Base-by-base conservation (phyloP, 768 basidiomycete genomes). In the Porpolomopsis calyptriformis region DNA sequence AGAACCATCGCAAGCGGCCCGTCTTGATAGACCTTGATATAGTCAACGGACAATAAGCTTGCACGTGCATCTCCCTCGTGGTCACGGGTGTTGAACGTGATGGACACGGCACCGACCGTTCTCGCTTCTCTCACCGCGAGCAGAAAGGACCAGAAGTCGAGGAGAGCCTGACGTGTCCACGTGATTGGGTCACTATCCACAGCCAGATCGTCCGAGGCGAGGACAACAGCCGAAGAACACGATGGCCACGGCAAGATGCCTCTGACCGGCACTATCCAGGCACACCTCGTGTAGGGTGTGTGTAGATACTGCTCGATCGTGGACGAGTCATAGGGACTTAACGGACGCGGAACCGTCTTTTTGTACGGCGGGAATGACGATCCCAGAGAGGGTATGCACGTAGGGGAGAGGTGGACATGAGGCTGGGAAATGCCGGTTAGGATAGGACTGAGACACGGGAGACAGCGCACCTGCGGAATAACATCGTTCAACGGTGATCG, bases 1-100 rank as follows among this genome's bases (percentile, higher is more conserved):
- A 81, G 56, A 49, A 62, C 59, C 58, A 78, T 67, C 5, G 74
- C 66, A 51, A 67, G 63, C 29, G 56, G 50, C 24, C 70, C 66
- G 50, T 79, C 76, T 53, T 79, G 77, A 57, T 78, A 78, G 26
- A 81, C 58, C 57, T 77, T 78, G 63, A 81, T 71, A 52, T 74
- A 64, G 53, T 80, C 77, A 36, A 64, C 55, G 6, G 47, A 47
- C 29, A 62, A 60, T 40, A 72, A 45, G 54, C 24, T 37, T 43
- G 18, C 11, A 22, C 23, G 40, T 16, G 19, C 34, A 20, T 10
- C 18, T 52, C 53, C 38, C 37, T 5, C 43, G 39, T 49, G 45
- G 51, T 50, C 57, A 45, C 29, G 27, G 22, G 62, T 52, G 49
- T 74, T 68, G 49, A 77, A 74, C 14, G 75, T 71, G 12, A 80